phyloP scores from a whole-genome alignment of 139 green algal genomes.

The Asterochloris sp. region DNA sequence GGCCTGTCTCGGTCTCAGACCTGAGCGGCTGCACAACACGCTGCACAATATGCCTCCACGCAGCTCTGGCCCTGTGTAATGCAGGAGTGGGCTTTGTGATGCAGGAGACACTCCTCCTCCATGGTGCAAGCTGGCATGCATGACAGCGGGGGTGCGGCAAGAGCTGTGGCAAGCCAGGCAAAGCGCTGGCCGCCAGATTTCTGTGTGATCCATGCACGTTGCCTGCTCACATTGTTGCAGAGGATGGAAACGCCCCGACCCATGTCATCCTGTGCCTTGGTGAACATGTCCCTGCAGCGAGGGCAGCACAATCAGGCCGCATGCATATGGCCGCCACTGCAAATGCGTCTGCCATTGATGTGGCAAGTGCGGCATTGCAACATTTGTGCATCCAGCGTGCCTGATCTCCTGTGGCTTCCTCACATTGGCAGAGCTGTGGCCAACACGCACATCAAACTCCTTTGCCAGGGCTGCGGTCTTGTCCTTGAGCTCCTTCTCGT shows the following conservation, averaged over 20 bases:
- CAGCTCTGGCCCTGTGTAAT: too few species aligned
- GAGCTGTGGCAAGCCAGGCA: too few species aligned
- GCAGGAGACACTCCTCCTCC: too few species aligned
- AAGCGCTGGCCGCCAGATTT: too few species aligned
- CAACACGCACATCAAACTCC: slow-evolving; percentile 35
- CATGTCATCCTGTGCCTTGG: slow-evolving; percentile 28
- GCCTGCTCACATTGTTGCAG: slow-evolving; percentile 12
- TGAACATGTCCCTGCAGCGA: slow-evolving; percentile 43
- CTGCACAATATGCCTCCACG: too few species aligned
- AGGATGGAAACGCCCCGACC: slow-evolving; percentile 49
- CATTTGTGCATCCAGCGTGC: not conserved
- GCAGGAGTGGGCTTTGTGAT: too few species aligned
- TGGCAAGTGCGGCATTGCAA: not conserved
- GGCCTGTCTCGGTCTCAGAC: not conserved
- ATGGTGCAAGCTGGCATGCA: too few species aligned
- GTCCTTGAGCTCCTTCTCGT: slow-evolving; percentile 24
- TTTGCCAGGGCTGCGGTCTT: slow-evolving; percentile 16
- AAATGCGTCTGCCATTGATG: not conserved
- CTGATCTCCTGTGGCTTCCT: slow-evolving; percentile 39
- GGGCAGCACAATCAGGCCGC: too few species aligned
- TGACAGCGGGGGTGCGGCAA: too few species aligned
- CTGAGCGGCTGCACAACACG: not conserved
- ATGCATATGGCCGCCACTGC: not conserved
- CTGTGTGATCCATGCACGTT: too few species aligned
- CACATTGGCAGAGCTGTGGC: slow-evolving; percentile 31